A percentile compares a stretch with the other conserved stretches of the same genome.
These are phyloP conservation scores for Pistacia integerrima DNA, from an alignment of 345 rosid genomes.

Conservation along the genomic window DNA sequence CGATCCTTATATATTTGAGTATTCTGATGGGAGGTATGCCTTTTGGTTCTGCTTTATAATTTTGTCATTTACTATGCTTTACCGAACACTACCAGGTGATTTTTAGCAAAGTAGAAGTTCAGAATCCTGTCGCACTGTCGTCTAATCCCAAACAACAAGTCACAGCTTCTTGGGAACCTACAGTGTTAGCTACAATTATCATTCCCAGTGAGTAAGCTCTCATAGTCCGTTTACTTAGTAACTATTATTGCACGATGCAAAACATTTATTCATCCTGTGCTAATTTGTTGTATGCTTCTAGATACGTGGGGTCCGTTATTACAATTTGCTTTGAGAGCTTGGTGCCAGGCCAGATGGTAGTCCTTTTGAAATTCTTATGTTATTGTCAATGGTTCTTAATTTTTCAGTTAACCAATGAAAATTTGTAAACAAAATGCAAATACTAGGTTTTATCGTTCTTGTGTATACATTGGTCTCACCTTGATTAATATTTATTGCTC, in stretches of 20 bases:
- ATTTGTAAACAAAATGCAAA: background rate
- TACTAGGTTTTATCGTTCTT: background rate
- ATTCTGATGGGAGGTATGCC: conserved; percentile 83
- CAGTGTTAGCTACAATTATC: conserved; percentile 86
- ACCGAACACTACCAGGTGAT: conserved; percentile 12
- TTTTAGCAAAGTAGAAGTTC: conserved; percentile 73
- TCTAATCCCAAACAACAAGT: conserved; percentile 74
- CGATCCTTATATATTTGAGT: conserved; percentile 92
- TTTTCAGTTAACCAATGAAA: background rate
- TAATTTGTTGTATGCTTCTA: conserved; percentile 29
- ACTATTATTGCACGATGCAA: conserved; percentile 1
- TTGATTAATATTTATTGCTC: background rate
- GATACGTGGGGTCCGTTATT: conserved; percentile 82
- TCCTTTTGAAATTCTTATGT: background rate
- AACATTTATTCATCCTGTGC: conserved; percentile 16
- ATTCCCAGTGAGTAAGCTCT: conserved; percentile 95
- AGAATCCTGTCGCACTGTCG: conserved; percentile 83
- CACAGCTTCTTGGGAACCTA: conserved; percentile 89
- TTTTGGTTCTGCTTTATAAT: background rate
- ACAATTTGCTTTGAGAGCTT: conserved; percentile 88
- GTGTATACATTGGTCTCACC: background rate
- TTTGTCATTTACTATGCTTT: background rate
- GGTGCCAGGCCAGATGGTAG: conserved; percentile 14
- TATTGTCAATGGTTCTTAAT: background rate
- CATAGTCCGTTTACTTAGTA: conserved; percentile 26